Evolutionary conservation across 352 stramenopile species (phyloP).

Genomic region (Elongisporangium senticosum): DNA sequence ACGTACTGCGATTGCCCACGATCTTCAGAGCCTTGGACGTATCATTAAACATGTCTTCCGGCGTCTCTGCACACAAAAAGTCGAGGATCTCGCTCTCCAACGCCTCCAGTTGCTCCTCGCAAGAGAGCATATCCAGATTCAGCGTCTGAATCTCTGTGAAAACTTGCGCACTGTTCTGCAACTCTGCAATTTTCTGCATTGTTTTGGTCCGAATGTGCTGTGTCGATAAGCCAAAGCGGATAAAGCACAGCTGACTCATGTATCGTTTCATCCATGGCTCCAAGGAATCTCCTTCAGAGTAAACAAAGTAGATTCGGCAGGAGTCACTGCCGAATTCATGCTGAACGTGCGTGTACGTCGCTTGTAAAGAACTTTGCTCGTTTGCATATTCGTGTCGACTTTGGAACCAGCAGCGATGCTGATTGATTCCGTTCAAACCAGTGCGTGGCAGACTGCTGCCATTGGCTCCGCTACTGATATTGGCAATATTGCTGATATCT

Average conservation of each 20-base stretch:
- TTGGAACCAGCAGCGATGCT: constrained; percentile 34
- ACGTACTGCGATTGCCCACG: constrained; percentile 46
- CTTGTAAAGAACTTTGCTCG: background rate
- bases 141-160: constrained; percentile 49
- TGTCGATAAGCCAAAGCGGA: constrained; percentile 39
- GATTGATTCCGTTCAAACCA: background rate
- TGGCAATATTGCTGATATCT: constrained; percentile 23
- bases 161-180: constrained; percentile 19
- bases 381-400: background rate
- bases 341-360: background rate
- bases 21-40: constrained; percentile 48
- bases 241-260: constrained; percentile 31
- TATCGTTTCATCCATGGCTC: constrained; percentile 36
- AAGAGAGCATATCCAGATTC: constrained; percentile 35
- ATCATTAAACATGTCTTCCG: constrained; percentile 34
- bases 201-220: constrained; percentile 25
- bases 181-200: constrained; percentile 27
- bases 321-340: constrained; percentile 35
- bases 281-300: constrained; percentile 18
- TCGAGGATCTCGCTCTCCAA: constrained; percentile 62
- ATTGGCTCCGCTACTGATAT: constrained; percentile 1
- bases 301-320: constrained; percentile 46
- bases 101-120: constrained; percentile 44
- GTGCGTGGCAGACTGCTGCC: background rate
- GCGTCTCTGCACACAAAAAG: constrained; percentile 41